Conservation (phyloP, 1,139 yeast genomes). For the Magnusiomyces tetraspermus region DNA sequence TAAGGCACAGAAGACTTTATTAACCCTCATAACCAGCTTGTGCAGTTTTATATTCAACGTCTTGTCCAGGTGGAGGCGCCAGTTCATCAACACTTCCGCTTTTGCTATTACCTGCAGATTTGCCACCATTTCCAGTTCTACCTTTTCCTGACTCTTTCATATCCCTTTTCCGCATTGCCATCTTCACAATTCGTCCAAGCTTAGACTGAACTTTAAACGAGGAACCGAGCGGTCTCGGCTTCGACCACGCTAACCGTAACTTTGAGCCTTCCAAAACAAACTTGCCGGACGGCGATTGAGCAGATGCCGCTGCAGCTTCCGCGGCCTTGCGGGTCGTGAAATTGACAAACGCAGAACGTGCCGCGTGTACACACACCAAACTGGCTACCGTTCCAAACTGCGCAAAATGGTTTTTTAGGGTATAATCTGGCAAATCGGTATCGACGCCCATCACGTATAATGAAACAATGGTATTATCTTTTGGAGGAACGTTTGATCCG, state of each 20-base stretch:
- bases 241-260: slow-evolving; percentile 59
- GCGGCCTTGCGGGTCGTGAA: slow-evolving; percentile 46
- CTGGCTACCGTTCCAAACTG: slow-evolving; percentile 40
- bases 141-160: slow-evolving; percentile 9
- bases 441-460: slow-evolving; percentile 68
- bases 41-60: slow-evolving; percentile 1
- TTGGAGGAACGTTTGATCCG: slow-evolving; percentile 41
- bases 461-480: slow-evolving; percentile 39
- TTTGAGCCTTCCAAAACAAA: slow-evolving; percentile 41
- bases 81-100: background rate
- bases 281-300: slow-evolving; percentile 21
- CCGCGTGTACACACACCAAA: slow-evolving; percentile 47
- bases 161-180: slow-evolving; percentile 46
- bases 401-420: slow-evolving; percentile 42
- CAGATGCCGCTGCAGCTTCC: slow-evolving; percentile 40
- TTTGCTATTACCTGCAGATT: background rate
- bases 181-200: slow-evolving; percentile 46
- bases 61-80: background rate
- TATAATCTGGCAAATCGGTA: slow-evolving; percentile 56
- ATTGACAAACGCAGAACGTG: slow-evolving; percentile 57
- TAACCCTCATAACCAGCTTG: slow-evolving; percentile 3
- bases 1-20: no score
- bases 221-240: slow-evolving; percentile 42
- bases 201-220: slow-evolving; percentile 43
- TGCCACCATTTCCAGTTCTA: background rate